Evolutionary conservation across 768 basidiomycete species (phyloP).

Genomic region (Calocybe cyanea): DNA sequence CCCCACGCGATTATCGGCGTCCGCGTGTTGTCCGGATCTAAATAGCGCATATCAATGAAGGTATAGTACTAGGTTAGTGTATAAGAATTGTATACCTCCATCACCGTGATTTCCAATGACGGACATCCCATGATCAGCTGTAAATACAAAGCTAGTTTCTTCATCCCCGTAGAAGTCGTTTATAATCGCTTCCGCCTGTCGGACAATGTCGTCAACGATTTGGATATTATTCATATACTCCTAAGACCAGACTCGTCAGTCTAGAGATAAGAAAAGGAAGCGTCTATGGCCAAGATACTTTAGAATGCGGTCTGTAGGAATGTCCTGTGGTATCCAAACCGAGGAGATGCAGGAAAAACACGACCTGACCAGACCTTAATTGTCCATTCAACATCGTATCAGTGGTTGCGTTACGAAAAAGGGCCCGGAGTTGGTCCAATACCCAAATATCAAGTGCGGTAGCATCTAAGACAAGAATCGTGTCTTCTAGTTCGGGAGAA

Average conservation of each 20-base stretch:
- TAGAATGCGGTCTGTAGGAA: slow-evolving; percentile 78
- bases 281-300: slow-evolving; percentile 31
- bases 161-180: slow-evolving; percentile 62
- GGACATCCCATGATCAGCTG: slow-evolving; percentile 91
- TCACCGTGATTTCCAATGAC: slow-evolving; percentile 87
- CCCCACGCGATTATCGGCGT: slow-evolving; percentile 87
- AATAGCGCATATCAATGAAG: slow-evolving; percentile 4
- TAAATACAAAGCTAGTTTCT: slow-evolving; percentile 75
- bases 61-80: slow-evolving; percentile 1
- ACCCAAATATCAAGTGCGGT: slow-evolving; percentile 79
- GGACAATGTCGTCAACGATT: slow-evolving; percentile 73
- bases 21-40: slow-evolving; percentile 85
- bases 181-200: slow-evolving; percentile 58
- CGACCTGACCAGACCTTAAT: slow-evolving; percentile 54
- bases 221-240: slow-evolving; percentile 87
- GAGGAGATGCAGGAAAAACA: slow-evolving; percentile 82
- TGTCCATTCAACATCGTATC: slow-evolving; percentile 45
- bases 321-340: slow-evolving; percentile 88
- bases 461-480: slow-evolving; percentile 54
- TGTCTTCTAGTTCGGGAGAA: neutral
- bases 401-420: slow-evolving; percentile 62
- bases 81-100: slow-evolving; percentile 48
- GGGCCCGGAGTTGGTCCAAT: slow-evolving; percentile 55
- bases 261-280: neutral
- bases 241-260: slow-evolving; percentile 25